Conservation (phyloP, 2,329 filamentous ascomycete species). For the Talaromyces sp. region DNA sequence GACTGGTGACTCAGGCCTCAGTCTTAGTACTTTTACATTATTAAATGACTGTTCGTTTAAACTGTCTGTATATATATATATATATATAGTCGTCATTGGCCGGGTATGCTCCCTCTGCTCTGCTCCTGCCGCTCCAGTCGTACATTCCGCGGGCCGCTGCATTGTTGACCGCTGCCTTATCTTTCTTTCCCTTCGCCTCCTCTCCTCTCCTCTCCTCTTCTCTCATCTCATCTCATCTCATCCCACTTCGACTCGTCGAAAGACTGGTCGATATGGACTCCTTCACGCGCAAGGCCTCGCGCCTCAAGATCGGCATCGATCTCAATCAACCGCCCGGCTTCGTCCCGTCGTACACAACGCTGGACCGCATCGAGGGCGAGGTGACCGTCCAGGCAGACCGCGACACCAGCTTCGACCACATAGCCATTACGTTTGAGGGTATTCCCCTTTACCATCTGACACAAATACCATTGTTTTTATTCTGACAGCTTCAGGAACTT, state of each 20-base stretch:
- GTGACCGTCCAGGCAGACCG: conserved; percentile 45
- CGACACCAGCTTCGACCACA: conserved; percentile 52
- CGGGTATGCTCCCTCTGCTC: no score
- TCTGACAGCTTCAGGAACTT: conserved; percentile 38
- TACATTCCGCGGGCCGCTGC: no score
- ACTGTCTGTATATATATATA: no score
- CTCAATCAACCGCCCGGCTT: conserved; percentile 25
- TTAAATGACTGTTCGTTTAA: neutral
- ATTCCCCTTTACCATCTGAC: no score
- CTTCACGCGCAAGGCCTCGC: conserved; percentile 18
- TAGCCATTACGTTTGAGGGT: conserved; percentile 56
- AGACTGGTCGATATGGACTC: conserved; percentile 18
- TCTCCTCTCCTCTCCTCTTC: no score
- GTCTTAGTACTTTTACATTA: neutral
- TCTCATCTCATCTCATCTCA: no score
- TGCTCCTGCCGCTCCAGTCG: no score
- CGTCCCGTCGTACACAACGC: conserved; percentile 49
- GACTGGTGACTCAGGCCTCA: neutral
- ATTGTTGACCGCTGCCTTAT: no score
- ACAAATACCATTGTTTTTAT: no score
- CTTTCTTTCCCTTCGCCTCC: no score
- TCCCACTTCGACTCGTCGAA: neutral
- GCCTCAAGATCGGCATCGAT: conserved; percentile 26
- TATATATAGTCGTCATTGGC: no score
- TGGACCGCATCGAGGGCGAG: conserved; percentile 52